Evolutionary conservation across 2,329 filamentous ascomycete genomes (phyloP).

Genomic region (Xylariaceae sp.): DNA sequence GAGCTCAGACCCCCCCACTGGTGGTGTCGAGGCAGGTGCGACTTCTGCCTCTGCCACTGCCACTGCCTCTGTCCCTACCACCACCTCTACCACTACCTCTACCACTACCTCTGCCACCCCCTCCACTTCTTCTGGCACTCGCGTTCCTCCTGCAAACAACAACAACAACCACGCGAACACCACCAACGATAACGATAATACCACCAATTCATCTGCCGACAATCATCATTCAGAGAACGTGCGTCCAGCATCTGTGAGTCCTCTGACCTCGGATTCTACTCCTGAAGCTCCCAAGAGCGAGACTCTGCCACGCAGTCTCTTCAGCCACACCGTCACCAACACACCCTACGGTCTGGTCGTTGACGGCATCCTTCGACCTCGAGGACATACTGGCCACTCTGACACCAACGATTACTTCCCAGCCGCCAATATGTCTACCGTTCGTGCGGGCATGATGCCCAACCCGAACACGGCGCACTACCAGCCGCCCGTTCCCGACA

Average conservation of each 20-base stretch:
- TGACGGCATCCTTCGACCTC: slow-evolving; percentile 18
- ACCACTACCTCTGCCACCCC: neutral
- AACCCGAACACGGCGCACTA: slow-evolving; percentile 43
- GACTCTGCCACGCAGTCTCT: neutral
- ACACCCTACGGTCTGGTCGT: slow-evolving; percentile 19
- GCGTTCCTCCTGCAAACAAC: neutral
- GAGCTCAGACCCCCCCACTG: too few relatives aligned
- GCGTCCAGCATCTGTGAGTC: too few relatives aligned
- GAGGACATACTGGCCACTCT: slow-evolving; percentile 3
- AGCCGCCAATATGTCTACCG: slow-evolving; percentile 35
- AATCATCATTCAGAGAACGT: too few relatives aligned
- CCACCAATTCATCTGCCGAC: neutral
- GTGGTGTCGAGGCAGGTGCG: too few relatives aligned
- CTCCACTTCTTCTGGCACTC: neutral
- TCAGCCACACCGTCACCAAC: slow-evolving; percentile 14
- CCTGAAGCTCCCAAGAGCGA: neutral
- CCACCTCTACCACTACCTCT: neutral
- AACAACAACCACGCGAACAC: neutral
- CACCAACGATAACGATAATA: neutral
- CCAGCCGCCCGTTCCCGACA: slow-evolving; percentile 55
- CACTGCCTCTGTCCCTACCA: neutral
- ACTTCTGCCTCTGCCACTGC: too few relatives aligned
- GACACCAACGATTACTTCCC: slow-evolving; percentile 1
- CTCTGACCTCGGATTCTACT: neutral
- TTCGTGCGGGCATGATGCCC: slow-evolving; percentile 40